Evolutionary conservation across 306 rosid species (phyloP).

Genomic region (Cucumis sativus): Cucumber_9930_V3 NC_026658.2:1979501-1980000

Average conservation of each 20-base stretch:
- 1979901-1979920: background rate
- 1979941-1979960: background rate
- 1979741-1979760: background rate
- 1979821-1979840: background rate
- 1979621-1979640: background rate
- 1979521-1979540: background rate
- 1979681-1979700: background rate
- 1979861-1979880: background rate
- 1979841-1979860: background rate
- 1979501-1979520: background rate
- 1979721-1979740: background rate
- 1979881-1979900: background rate
- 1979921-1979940: background rate
- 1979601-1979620: background rate
- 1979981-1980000: background rate
- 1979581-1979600: background rate
- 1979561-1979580: background rate
- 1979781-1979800: background rate
- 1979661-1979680: background rate
- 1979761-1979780: background rate
- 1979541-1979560: background rate
- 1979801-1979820: background rate
- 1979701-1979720: background rate
- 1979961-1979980: background rate
- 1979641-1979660: background rate